A percentile compares a stretch with the other conserved stretches of the same genome.
phyloP scores from a whole-genome alignment of 306 rosid species.

The Clitoria ternatea region DNA sequence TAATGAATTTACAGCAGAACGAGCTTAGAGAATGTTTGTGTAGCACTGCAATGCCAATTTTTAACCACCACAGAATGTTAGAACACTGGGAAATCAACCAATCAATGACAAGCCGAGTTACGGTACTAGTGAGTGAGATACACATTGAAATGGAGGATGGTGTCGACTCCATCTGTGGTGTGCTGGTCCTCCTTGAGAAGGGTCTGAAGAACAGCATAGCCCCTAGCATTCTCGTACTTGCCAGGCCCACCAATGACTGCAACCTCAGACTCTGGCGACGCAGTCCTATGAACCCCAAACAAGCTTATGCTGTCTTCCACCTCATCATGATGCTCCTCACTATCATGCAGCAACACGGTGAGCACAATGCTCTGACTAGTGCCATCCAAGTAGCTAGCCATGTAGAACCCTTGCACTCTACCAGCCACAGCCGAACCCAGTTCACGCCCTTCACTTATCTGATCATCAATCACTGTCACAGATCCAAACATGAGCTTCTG shows the following conservation, averaged over 20 bases:
- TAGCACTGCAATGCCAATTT: too few relatives aligned
- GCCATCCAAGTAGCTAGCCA: constrained; percentile 79
- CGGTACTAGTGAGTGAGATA: constrained; percentile 41
- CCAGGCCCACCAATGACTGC: constrained; percentile 82
- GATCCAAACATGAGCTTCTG: constrained; percentile 90
- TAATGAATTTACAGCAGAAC: too few relatives aligned
- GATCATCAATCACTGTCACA: constrained; percentile 59
- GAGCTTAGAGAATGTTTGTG: too few relatives aligned
- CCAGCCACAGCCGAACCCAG: constrained; percentile 57
- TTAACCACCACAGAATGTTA: not conserved
- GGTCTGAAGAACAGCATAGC: constrained; percentile 62
- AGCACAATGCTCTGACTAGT: constrained; percentile 58
- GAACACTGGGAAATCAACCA: too few relatives aligned
- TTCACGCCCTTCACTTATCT: constrained; percentile 58
- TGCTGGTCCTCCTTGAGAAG: constrained; percentile 59
- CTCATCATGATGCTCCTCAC: constrained; percentile 32
- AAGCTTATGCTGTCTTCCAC: constrained; percentile 62
- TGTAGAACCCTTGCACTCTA: constrained; percentile 63
- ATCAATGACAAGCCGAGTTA: not conserved
- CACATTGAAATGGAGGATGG: constrained; percentile 58
- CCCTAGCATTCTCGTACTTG: constrained; percentile 66
- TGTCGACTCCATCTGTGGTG: constrained; percentile 69
- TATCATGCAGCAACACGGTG: constrained; percentile 42
- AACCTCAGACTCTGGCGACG: constrained; percentile 49
- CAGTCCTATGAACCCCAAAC: constrained; percentile 76